A percentile compares a stretch with the other conserved stretches of the same genome.
Conservation (phyloP, 176 grass and related monocot species). For the Phragmites australis region DNA sequence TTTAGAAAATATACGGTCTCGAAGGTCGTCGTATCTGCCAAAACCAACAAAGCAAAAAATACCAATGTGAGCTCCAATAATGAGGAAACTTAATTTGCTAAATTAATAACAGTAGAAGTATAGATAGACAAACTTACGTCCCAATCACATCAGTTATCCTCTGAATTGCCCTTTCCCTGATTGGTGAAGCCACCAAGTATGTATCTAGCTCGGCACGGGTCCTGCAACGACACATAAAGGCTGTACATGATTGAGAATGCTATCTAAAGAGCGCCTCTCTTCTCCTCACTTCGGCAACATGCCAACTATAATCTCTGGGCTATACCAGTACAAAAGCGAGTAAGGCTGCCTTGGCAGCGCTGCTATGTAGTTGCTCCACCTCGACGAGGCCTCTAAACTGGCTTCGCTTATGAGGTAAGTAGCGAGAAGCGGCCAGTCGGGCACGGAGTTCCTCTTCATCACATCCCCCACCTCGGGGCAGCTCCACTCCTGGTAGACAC, state of each 20-base stretch:
- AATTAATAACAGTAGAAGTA: neutral
- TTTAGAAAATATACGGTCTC: constrained; percentile 86
- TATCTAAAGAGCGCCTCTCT: constrained; percentile 23
- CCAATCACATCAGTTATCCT: constrained; percentile 85
- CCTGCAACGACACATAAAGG: constrained; percentile 68
- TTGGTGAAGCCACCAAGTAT: constrained; percentile 77
- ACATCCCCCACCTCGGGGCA: constrained; percentile 63
- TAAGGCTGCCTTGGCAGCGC: constrained; percentile 94
- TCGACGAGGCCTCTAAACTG: constrained; percentile 61
- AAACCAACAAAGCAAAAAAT: constrained; percentile 35
- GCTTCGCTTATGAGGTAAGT: constrained; percentile 97
- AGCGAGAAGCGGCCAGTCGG: constrained; percentile 93
- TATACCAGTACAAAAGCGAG: constrained; percentile 95
- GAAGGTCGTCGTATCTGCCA: constrained; percentile 84
- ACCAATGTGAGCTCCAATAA: constrained; percentile 8
- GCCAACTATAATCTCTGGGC: neutral
- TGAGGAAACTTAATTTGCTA: constrained; percentile 15
- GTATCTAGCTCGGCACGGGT: constrained; percentile 80
- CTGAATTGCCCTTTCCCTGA: constrained; percentile 87
- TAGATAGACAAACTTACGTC: constrained; percentile 58
- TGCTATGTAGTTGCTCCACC: constrained; percentile 87
- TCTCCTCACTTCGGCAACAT: neutral
- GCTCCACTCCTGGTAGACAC: constrained; percentile 65
- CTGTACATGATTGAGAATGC: constrained; percentile 69
- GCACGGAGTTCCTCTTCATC: constrained; percentile 78